Evolutionary conservation across 2,329 filamentous ascomycete species (phyloP).

Genomic region (Fusarium xylarioides): DNA sequence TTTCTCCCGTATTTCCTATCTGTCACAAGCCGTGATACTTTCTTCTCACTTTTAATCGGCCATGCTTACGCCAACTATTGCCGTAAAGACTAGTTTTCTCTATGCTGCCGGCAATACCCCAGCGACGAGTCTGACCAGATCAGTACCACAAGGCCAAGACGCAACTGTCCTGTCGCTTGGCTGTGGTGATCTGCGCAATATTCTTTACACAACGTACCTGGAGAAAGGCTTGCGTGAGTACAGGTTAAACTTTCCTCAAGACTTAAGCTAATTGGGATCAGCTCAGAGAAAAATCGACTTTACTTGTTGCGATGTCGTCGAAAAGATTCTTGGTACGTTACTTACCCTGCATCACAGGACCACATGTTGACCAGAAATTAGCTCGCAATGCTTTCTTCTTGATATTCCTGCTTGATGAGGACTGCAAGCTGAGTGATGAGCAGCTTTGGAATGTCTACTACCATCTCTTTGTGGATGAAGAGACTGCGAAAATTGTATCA

Average conservation of each 20-base stretch:
- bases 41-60: neutral
- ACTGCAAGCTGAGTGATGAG: constrained; percentile 37
- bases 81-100: constrained; percentile 46
- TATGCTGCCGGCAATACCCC: constrained; percentile 65
- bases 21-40: neutral
- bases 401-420: constrained; percentile 58
- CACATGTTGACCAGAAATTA: constrained; percentile 35
- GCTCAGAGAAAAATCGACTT: constrained; percentile 58
- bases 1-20: neutral
- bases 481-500: constrained; percentile 49
- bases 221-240: constrained; percentile 51
- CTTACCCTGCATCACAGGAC: neutral
- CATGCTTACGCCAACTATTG: constrained; percentile 52
- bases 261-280: constrained; percentile 39
- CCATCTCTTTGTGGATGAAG: constrained; percentile 56
- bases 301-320: constrained; percentile 64
- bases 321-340: constrained; percentile 58
- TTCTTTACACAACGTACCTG: constrained; percentile 62
- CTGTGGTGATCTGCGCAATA: constrained; percentile 65
- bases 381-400: constrained; percentile 65
- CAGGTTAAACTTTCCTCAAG: neutral
- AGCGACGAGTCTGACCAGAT: constrained; percentile 58
- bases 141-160: constrained; percentile 59
- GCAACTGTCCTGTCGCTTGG: constrained; percentile 63
- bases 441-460: constrained; percentile 66